Evolutionary conservation across 495 filamentous ascomycete species (phyloP), one percentile per base, ranked within the genome.

Genomic region (Sporormia fimetaria): DNA sequence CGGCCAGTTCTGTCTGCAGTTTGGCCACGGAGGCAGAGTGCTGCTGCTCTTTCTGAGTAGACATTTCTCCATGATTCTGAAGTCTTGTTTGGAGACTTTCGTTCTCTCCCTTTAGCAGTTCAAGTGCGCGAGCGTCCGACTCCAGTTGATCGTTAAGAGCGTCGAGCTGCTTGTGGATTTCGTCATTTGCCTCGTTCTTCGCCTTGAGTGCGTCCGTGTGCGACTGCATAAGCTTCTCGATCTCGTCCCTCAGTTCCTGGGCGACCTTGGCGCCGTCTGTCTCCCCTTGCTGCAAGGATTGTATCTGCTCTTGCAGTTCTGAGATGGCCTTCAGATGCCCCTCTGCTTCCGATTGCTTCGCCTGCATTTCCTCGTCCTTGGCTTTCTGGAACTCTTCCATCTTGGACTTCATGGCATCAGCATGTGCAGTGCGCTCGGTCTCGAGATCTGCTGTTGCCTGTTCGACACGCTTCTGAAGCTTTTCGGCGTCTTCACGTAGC

Each of bases 111-210:
- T 49, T 54, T 11, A 49, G 15, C 10, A 24, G 8, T 25, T 54
- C 40, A 9, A 42, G 4, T 28, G 45, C 34, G 6, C 36, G 20
- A 11, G 44, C 35, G 21, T 54, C 51, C 4, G 44, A 30, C 4
- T n/a, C 30, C 1, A 54, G 33, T 29, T 54, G 44, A 7, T 49
- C 51, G 27, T 49, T 54, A 12, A 54, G 34, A 20, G 40, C 45
- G 16, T 54, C 45, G 12, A 54, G 23, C 31, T 54, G 51, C 16
- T 42, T 41, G n/a, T 34, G 16, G 4, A 59, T 25, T 35, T 48
- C 47, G 14, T 57, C 44, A 16, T 46, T 51, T 18, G 56, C 38
- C 4, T 52, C 47, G 6, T 22, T 15, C 22, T 42, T 33, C 22
- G 47, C 30, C 7, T 30, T 26, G 15, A 54, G 33, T 2, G 36